Evolutionary conservation across 768 basidiomycete species (phyloP).

Genomic region (Mrakia blollopis): DNA sequence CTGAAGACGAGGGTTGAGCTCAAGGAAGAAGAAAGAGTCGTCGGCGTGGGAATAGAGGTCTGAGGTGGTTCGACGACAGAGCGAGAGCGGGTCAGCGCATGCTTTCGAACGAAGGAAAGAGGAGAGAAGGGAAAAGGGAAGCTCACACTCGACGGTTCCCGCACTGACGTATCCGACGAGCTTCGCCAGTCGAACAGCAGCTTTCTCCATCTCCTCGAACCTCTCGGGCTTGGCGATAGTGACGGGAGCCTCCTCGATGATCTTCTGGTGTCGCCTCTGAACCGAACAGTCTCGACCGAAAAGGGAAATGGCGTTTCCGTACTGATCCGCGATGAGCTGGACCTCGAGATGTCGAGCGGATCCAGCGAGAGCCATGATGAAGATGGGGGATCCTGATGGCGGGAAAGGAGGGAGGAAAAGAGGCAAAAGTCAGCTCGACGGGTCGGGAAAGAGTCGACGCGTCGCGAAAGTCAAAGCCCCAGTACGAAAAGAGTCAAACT

Average conservation of each 20-base stretch:
- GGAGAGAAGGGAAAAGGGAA: constrained; percentile 25
- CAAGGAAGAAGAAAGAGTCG: constrained; percentile 93
- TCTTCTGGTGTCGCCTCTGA: constrained; percentile 98
- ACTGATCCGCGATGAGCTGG: constrained; percentile 96
- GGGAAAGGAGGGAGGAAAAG: neutral
- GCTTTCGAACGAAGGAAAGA: constrained; percentile 28
- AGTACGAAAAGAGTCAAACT: constrained; percentile 33
- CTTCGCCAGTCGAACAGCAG: constrained; percentile 97
- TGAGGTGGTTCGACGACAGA: constrained; percentile 39
- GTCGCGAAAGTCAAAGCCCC: constrained; percentile 24
- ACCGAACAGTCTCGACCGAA: constrained; percentile 99
- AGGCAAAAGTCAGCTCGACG: constrained; percentile 15
- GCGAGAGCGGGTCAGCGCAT: neutral
- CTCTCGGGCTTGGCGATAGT: constrained; percentile 88
- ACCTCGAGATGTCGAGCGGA: constrained; percentile 97
- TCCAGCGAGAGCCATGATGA: constrained; percentile 99
- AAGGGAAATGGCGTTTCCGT: constrained; percentile 96
- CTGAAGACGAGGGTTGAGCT: constrained; percentile 97
- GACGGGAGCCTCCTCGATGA: constrained; percentile 98
- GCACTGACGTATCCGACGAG: constrained; percentile 98
- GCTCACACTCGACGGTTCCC: constrained; percentile 92
- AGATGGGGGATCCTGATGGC: constrained; percentile 79
- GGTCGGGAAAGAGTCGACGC: too few species aligned
- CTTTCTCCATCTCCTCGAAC: constrained; percentile 97
- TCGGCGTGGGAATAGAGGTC: constrained; percentile 93